Evolutionary conservation across 495 filamentous ascomycete species (phyloP).

Genomic region (Aspergillus ostianus): DNA sequence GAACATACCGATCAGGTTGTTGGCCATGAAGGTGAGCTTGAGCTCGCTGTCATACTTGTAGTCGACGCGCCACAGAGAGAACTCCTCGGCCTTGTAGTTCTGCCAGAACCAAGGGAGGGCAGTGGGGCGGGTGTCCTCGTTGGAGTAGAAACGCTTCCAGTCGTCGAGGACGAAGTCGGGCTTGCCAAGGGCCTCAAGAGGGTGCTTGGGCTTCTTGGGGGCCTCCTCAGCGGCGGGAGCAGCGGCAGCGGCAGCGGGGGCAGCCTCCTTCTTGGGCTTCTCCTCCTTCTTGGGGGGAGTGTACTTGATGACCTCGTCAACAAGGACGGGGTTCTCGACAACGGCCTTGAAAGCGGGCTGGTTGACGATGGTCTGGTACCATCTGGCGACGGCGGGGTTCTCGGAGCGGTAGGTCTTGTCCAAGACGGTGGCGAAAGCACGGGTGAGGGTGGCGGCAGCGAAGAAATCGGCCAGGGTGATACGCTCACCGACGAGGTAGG

Average conservation of each 20-base stretch:
- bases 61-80: conserved; percentile 85
- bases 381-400: conserved; percentile 83
- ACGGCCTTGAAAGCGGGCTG: conserved; percentile 85
- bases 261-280: conserved; percentile 58
- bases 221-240: conserved; percentile 65
- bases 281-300: conserved; percentile 86
- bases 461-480: conserved; percentile 96
- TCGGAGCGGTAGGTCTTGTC: conserved; percentile 80
- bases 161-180: conserved; percentile 85
- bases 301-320: conserved; percentile 86
- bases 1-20: conserved; percentile 78
- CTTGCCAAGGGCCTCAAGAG: conserved; percentile 79
- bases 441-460: conserved; percentile 69
- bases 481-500: conserved; percentile 96
- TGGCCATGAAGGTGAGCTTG: conserved; percentile 95
- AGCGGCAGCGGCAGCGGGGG: conserved; percentile 56
- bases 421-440: conserved; percentile 84
- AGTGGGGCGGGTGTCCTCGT: conserved; percentile 77
- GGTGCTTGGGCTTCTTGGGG: conserved; percentile 93
- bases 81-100: conserved; percentile 87
- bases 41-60: conserved; percentile 99
- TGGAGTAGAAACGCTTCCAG: conserved; percentile 99
- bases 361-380: conserved; percentile 92
- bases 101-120: conserved; percentile 99
- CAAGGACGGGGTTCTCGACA: conserved; percentile 66